Conservation (phyloP, 1,139 yeast species). For the Sugiyamaella castrensis region DNA sequence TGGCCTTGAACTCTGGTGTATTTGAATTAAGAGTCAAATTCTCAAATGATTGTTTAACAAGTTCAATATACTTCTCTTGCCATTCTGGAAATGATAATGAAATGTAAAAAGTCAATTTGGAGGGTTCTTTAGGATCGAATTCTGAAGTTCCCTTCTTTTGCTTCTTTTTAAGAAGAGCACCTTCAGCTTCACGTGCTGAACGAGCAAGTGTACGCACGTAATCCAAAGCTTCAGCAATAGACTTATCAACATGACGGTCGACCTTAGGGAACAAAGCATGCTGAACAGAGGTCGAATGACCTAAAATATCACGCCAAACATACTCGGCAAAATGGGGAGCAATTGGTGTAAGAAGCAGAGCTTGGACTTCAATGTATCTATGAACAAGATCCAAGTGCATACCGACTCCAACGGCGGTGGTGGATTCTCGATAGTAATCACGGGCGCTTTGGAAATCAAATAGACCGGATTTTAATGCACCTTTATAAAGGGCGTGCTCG, state of each 20-base stretch:
- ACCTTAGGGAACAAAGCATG: conserved; percentile 76
- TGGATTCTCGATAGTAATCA: conserved; percentile 90
- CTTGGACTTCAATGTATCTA: conserved; percentile 82
- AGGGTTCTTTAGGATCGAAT: conserved; percentile 69
- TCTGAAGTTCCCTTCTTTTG: conserved; percentile 60
- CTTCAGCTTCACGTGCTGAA: conserved; percentile 89
- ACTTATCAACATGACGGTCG: conserved; percentile 58
- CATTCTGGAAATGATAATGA: conserved; percentile 90
- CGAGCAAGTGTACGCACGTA: conserved; percentile 78
- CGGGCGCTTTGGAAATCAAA: conserved; percentile 94
- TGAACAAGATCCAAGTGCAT: conserved; percentile 84
- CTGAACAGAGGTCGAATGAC: conserved; percentile 58
- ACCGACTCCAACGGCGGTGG: conserved; percentile 48
- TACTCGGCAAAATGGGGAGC: conserved; percentile 96
- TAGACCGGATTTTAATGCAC: conserved; percentile 84
- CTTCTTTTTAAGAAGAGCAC: conserved; percentile 82
- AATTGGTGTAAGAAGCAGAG: conserved; percentile 79
- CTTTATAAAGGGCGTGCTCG: conserved; percentile 72
- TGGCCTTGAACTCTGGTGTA: conserved; percentile 39
- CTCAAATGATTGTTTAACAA: conserved; percentile 77
- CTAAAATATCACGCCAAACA: conserved; percentile 78
- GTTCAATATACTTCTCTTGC: conserved; percentile 85
- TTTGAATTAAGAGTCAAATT: conserved; percentile 28
- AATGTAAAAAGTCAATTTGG: conserved; percentile 66
- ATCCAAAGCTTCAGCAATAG: conserved; percentile 62